A percentile compares a stretch with the other conserved stretches of the same genome.
Evolutionary conservation across 163 green algal genomes (phyloP).

Genomic region (Chlamydomonas reinhardtii): DNA sequence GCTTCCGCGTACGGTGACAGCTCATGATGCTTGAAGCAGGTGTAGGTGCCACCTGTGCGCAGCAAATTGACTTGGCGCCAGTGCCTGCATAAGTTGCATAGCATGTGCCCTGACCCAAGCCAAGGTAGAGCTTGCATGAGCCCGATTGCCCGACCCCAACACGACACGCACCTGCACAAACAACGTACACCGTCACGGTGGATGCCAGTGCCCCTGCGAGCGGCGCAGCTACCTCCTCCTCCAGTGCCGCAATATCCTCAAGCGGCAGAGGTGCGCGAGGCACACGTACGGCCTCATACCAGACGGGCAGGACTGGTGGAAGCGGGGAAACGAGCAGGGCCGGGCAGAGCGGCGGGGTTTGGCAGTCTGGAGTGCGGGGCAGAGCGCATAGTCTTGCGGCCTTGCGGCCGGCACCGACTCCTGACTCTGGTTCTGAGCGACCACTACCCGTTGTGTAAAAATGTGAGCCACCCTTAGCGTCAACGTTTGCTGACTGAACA

Average conservation of each 20-base stretch:
- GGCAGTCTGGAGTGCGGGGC: background rate
- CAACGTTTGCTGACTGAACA: no score
- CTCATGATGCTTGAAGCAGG: slow-evolving; percentile 15
- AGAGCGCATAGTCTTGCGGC: no score
- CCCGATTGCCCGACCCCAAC: background rate
- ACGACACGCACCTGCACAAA: background rate
- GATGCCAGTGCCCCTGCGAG: background rate
- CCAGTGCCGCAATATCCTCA: background rate
- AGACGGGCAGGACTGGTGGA: slow-evolving; percentile 1
- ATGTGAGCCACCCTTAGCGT: no score
- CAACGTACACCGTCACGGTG: slow-evolving; percentile 13
- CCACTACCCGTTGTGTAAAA: no score
- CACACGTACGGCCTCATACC: slow-evolving; percentile 5
- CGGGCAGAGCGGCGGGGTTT: no score
- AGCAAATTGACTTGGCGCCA: background rate
- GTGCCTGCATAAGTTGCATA: no score
- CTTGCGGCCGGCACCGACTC: no score
- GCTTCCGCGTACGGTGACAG: background rate
- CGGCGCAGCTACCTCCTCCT: background rate
- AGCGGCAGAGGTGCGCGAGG: slow-evolving; percentile 22
- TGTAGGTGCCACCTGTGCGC: background rate
- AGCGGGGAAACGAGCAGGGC: background rate
- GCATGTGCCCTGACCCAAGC: no score
- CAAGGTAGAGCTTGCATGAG: no score
- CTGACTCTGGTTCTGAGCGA: no score